A percentile compares a stretch with the other conserved stretches of the same genome.
Evolutionary conservation across 805 yeast species (phyloP).

Genomic region (Metschnikowia vanudenii): DNA sequence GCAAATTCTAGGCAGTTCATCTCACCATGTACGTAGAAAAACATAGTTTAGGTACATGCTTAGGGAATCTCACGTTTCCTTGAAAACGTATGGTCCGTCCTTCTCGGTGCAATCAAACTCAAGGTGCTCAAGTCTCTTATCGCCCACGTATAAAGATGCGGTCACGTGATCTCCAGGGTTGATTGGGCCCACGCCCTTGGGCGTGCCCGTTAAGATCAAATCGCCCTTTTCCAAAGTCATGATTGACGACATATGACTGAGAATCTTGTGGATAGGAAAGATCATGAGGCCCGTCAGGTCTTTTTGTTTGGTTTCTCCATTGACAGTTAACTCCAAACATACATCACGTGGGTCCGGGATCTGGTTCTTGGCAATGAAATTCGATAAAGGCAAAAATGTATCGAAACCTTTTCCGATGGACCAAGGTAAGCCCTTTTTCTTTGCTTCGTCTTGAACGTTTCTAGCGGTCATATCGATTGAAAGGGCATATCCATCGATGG

Average conservation of each 20-base stretch:
- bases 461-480: constrained; percentile 95
- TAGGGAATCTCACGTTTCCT: constrained; percentile 17
- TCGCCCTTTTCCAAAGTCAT: constrained; percentile 94
- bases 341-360: constrained; percentile 77
- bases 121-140: constrained; percentile 50
- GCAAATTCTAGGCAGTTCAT: too few species aligned
- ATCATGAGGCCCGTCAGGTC: constrained; percentile 83
- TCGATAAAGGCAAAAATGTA: constrained; percentile 87
- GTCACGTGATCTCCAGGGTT: constrained; percentile 74
- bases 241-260: constrained; percentile 77
- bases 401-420: constrained; percentile 95
- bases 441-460: constrained; percentile 93
- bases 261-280: constrained; percentile 77
- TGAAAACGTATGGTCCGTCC: constrained; percentile 45
- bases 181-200: constrained; percentile 91
- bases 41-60: background rate
- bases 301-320: constrained; percentile 66
- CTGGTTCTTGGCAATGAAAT: constrained; percentile 59
- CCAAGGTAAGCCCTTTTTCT: constrained; percentile 95
- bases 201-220: constrained; percentile 91
- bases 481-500: constrained; percentile 83
- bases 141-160: constrained; percentile 61
- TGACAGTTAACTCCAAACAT: constrained; percentile 60
- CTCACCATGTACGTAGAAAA: too few species aligned
- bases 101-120: constrained; percentile 53